Evolutionary conservation across 2,329 filamentous ascomycete species (phyloP).

Genomic region (Aspergillus sp.): DNA sequence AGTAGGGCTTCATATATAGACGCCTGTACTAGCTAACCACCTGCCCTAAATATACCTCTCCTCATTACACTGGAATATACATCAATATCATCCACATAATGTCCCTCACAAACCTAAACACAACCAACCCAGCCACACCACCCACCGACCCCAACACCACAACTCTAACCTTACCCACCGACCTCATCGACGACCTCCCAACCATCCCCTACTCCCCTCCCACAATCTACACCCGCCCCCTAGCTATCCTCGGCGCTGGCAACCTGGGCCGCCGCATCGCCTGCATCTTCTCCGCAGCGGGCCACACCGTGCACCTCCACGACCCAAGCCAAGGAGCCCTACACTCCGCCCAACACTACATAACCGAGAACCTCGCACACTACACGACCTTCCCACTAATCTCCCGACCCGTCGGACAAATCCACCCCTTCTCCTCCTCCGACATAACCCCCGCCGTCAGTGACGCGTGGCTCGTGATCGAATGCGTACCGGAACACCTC

Average conservation of each 20-base stretch:
- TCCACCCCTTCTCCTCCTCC: slow-evolving; percentile 28
- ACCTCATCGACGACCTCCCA: background rate
- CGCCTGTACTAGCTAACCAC: background rate
- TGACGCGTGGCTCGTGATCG: slow-evolving; percentile 56
- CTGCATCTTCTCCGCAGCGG: slow-evolving; percentile 24
- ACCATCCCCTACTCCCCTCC: background rate
- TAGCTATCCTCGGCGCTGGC: background rate
- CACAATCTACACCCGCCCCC: background rate
- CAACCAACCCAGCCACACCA: background rate
- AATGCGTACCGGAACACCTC: slow-evolving; percentile 55
- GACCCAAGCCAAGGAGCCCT: slow-evolving; percentile 31
- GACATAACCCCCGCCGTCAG: slow-evolving; percentile 45
- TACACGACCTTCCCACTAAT: slow-evolving; percentile 1
- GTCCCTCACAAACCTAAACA: background rate
- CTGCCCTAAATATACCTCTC: no score
- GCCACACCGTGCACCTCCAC: slow-evolving; percentile 28
- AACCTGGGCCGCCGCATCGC: background rate
- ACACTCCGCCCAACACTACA: slow-evolving; percentile 28
- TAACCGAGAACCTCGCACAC: slow-evolving; percentile 11
- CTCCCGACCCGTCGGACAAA: background rate
- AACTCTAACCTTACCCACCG: background rate
- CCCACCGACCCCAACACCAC: background rate
- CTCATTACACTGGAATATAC: background rate
- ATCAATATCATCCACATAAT: background rate
- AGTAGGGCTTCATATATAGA: background rate